Base-by-base conservation (phyloP, 2,329 filamentous ascomycete genomes). In the Colletotrichum sp. region DNA sequence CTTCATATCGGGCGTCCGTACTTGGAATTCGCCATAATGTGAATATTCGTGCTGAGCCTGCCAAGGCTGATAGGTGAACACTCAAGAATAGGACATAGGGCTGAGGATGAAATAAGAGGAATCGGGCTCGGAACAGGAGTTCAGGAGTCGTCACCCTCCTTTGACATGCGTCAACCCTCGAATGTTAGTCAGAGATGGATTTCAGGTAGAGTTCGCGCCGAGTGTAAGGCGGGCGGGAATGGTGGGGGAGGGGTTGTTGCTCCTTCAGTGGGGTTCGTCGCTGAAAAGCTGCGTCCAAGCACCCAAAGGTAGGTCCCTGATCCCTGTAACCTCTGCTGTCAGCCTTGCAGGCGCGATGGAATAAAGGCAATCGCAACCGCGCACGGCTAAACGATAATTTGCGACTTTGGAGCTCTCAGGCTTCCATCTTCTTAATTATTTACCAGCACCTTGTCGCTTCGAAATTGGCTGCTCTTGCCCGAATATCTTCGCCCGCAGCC, bases 21-120 rank as follows among this genome's bases (percentile, higher is more conserved):
- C 90, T 89, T 90, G 78, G 90, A 91, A 80, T 91, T 91, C 13
- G 89, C 89, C 90, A 91, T 91, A 18, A 76, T 81, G 32, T 49
- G 34, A 52, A 52, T 52, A 21, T 21, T 52, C 44, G 44, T 52
- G 44, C n/a, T 13, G 44, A 21, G 44, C n/a, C n/a, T 52, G n/a
- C n/a, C 10, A 24, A 52, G 44, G 44, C 13, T 52, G 44, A 24
- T 52, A 24, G n/a, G 9, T 52, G 44, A 21, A 52, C n/a, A 21
- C 44, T 52, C n/a, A 52, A 52, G 6, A 24, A 52, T 21, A 52
- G 44, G 44, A 52, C 10, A 21, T 52, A 21, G 44, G n/a, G 44
- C 44, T 4, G 44, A 52, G 44, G n/a, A 52, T 21, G 2, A 21
- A 21, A 24, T 52, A 13, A 13, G n/a, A 52, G 12, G 6, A 24